Conservation (phyloP, 768 basidiomycete genomes). For the Xerocomus spinulosus region DNA sequence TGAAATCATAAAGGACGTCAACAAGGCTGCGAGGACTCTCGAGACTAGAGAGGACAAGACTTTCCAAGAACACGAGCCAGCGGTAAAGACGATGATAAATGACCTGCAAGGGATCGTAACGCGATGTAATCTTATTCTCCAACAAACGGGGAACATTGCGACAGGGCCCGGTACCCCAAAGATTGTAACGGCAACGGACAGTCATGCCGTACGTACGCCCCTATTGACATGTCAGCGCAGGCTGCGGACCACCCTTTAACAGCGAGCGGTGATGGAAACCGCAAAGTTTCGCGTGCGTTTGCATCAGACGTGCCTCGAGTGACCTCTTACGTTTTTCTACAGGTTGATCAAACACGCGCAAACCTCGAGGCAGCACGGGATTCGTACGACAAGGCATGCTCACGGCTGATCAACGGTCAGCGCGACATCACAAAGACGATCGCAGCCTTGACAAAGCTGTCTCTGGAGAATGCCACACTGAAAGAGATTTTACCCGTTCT, state of each 20-base stretch:
- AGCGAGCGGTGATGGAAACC: constrained; percentile 12
- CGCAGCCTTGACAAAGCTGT: constrained; percentile 14
- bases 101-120: constrained; percentile 13
- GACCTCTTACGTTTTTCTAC: not conserved
- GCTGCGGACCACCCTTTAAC: too few species aligned
- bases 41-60: constrained; percentile 1
- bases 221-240: too few species aligned
- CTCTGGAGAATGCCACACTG: constrained; percentile 18
- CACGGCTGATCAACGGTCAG: constrained; percentile 15
- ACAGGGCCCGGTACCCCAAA: constrained; percentile 16
- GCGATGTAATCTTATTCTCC: constrained; percentile 17
- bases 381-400: constrained; percentile 11
- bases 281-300: constrained; percentile 10
- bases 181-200: not conserved
- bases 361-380: constrained; percentile 17
- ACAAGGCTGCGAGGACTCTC: constrained; percentile 5
- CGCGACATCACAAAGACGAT: constrained; percentile 19
- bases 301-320: not conserved
- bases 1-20: not conserved
- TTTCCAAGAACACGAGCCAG: constrained; percentile 3
- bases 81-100: constrained; percentile 13
- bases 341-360: constrained; percentile 21
- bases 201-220: constrained; percentile 1
- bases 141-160: constrained; percentile 11
- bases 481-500: constrained; percentile 16